Evolutionary conservation across 2,329 filamentous ascomycete species (phyloP), one percentile per base, ranked within the genome.

Genomic region (Hypoxylon sp.): DNA sequence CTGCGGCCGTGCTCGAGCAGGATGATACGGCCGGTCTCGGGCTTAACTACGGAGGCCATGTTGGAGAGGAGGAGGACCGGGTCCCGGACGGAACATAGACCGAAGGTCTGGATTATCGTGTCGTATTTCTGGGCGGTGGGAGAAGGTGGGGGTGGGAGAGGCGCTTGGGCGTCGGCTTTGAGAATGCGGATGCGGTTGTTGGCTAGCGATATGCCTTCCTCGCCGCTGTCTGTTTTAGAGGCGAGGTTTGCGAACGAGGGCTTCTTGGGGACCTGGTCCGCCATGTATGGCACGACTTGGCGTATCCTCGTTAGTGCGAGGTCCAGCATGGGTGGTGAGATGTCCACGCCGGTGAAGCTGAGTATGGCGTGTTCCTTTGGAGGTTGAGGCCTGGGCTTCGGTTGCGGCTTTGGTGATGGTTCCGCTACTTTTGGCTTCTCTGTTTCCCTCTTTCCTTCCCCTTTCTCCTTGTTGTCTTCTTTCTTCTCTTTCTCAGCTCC

Each of bases 31-130:
- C 89, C 89, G 7, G 84, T 85, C 3, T 81, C 82, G 11, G 87
- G 87, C 68, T 82, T 82, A 1, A 90, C 77, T 14, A 78, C 79
- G 7, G 80, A 76, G 0, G 87, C 87, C 74, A 90, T 81, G 75
- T 86, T 85, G 56, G 79, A 76, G 19, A 91, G 76, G 19, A 90
- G 80, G 28, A 75, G 76, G 9, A 84, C 81, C 0, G 89, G 89
- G 73, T 89, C 84, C 3, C 81, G 80, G 2, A 90, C 88, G 72
- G 86, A 89, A 78, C 89, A 91, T 25, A 91, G 82, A 3, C 88
- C 88, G 78, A 91, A 90, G 0, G 87, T 89, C 74, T 90, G 88
- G 30, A 90, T 75, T 38, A 90, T 79, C 1, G 87, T 90, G 78
- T 91, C 89, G 79, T 90, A 91, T 68, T 83, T 83, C 2, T 78